Percentiles rank a stretch among this genome's conserved stretches.
phyloP scores from a whole-genome alignment of 1,139 yeast species.

The Oligophagozyma castellii region DNA sequence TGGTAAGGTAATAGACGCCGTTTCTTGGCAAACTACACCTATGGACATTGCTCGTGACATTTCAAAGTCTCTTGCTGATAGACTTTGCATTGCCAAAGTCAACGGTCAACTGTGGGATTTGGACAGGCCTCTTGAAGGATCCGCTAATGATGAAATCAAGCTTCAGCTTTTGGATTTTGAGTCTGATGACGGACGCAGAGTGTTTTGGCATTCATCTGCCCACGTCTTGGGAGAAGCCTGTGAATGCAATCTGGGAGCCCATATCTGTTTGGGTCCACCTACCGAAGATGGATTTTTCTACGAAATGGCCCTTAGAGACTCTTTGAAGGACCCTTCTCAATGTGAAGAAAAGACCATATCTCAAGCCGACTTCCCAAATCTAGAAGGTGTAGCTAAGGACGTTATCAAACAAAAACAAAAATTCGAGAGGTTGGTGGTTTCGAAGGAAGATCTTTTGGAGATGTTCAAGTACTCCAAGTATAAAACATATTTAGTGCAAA shows the following conservation, averaged over 20 bases:
- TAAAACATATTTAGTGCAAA: conserved; percentile 74
- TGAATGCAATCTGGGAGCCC: conserved; percentile 93
- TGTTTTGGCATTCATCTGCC: conserved; percentile 98
- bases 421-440: conserved; percentile 83
- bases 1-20: conserved; percentile 67
- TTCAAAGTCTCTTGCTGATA: conserved; percentile 78
- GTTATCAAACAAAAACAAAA: conserved; percentile 94
- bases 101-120: conserved; percentile 91
- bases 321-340: conserved; percentile 14
- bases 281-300: conserved; percentile 96
- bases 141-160: conserved; percentile 24
- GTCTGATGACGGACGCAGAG: conserved; percentile 80
- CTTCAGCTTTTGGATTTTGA: conserved; percentile 75
- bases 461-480: conserved; percentile 96
- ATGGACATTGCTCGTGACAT: conserved; percentile 71
- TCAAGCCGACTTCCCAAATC: conserved; percentile 67
- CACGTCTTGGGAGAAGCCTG: conserved; percentile 97
- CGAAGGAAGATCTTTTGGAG: conserved; percentile 79
- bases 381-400: conserved; percentile 80
- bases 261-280: conserved; percentile 90
- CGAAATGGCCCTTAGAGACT: conserved; percentile 75
- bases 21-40: conserved; percentile 84
- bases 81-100: conserved; percentile 83
- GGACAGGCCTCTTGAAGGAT: conserved; percentile 78
- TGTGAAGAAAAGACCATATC: conserved; percentile 61